Percentiles rank a stretch among this genome's conserved stretches.
phyloP scores from a whole-genome alignment of 2,329 filamentous ascomycete genomes.

The Phyllosticta citribraziliensis region DNA sequence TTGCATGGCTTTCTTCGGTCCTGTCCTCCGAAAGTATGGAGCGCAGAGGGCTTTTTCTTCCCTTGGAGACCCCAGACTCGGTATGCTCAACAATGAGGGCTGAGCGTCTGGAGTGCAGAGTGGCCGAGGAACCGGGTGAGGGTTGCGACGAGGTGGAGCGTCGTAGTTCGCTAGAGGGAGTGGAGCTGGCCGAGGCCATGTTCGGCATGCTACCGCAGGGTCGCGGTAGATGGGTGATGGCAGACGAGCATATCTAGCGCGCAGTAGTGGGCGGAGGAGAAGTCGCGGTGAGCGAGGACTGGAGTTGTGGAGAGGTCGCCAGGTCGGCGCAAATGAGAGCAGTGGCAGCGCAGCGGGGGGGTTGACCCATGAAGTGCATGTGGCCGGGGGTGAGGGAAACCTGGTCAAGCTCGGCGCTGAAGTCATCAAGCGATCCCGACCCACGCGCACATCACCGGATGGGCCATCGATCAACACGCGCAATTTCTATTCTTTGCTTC shows the following conservation, averaged over 20 bases:
- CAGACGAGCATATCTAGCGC: slow-evolving; percentile 8
- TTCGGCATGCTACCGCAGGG: slow-evolving; percentile 7
- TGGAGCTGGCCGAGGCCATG: slow-evolving; percentile 11
- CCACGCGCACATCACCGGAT: background rate
- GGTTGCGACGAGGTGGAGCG: slow-evolving; percentile 24
- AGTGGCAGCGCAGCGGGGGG: too few species aligned
- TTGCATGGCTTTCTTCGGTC: slow-evolving; percentile 9
- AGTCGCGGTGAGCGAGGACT: background rate
- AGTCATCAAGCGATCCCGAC: background rate
- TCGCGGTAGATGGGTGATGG: slow-evolving; percentile 5
- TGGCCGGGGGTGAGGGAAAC: background rate
- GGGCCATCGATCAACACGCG: background rate
- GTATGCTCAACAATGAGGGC: slow-evolving; percentile 18
- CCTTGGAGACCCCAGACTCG: slow-evolving; percentile 16
- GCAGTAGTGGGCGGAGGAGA: background rate
- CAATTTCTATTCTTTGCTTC: background rate
- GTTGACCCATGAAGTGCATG: background rate
- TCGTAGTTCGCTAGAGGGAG: slow-evolving; percentile 24
- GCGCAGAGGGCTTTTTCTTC: background rate
- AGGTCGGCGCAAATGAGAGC: background rate
- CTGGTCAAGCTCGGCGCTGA: background rate
- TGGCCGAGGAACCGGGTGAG: slow-evolving; percentile 23
- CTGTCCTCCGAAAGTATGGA: slow-evolving; percentile 8
- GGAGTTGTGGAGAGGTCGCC: background rate
- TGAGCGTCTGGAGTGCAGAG: slow-evolving; percentile 21